Base-by-base conservation (phyloP, 2,329 filamentous ascomycete genomes). In the Pseudogymnoascus sp. region DNA sequence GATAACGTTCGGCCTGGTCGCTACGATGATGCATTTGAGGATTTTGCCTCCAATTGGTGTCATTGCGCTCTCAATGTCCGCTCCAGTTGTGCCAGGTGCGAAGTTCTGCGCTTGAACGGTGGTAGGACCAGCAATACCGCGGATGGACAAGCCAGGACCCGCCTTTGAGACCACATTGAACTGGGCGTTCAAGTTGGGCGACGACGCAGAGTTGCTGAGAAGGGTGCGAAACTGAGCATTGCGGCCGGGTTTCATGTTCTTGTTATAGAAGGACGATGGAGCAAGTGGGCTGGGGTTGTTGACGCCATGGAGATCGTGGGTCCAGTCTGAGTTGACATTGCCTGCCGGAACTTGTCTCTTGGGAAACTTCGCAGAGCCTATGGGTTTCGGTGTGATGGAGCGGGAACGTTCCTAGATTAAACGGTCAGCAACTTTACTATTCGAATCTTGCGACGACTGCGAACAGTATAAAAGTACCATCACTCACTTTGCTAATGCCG, bases 61-160 rank as follows among this genome's bases (percentile, higher is more conserved):
- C 85, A 95, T 87, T 63, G 90, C 90, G 69, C 87, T 89, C 78
- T 92, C 89, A 65, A 95, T 91, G 71, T 95, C 90, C 31, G 88
- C 89, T 1, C 88, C 88, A 5, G 90, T 92, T 0, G 90, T 95
- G 38, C 90, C 90, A 1, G 85, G 85, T 11, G 90, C 90, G 72
- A 95, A 91, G 78, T 95, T 95, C 75, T 90, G 88, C 2, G 88
- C 89, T 72, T 91, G 83, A 23, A 95, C 83, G 16, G 84, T 82
- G 69, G 84, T 90, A 1, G 89, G 89, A 0, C 89, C 88, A 0
- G 87, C 87, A 7, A 88, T 77, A n/a, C 90, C 90, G 62, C 85
- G 81, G 67, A 95, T 93, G 37, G 82, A 86, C 53, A 93, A 82
- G 18, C 87, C 86, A 65, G 71, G 71, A 36, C 75, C 67, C 49